Evolutionary conservation across 331 rosid species (phyloP).

Genomic region (Pyracantha coccinea): DNA sequence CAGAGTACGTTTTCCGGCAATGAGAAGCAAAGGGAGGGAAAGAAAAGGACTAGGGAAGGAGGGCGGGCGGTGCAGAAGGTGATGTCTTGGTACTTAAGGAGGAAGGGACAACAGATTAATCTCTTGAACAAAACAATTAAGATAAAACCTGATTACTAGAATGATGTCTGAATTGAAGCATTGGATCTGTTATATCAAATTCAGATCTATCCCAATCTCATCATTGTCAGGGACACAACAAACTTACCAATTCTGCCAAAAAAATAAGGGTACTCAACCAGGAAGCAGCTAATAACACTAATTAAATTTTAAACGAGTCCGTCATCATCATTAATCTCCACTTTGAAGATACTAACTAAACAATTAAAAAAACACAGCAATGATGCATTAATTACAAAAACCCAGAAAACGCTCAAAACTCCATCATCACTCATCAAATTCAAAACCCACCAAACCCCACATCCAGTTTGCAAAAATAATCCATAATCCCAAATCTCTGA

Average conservation of each 20-base stretch:
- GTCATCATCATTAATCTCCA: background rate
- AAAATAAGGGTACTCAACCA: background rate
- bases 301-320: background rate
- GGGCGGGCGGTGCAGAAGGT: background rate
- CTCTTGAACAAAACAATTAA: background rate
- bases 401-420: background rate
- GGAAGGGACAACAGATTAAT: background rate
- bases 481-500: background rate
- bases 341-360: background rate
- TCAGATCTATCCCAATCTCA: slow-evolving; percentile 4
- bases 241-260: background rate
- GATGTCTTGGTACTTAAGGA: background rate
- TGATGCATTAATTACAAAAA: background rate
- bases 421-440: background rate
- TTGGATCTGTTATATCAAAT: background rate
- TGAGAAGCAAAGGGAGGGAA: background rate
- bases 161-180: slow-evolving; percentile 1
- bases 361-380: background rate
- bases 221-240: background rate
- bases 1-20: background rate
- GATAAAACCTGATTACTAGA: background rate
- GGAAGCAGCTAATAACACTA: background rate
- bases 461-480: background rate
- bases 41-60: background rate
- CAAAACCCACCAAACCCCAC: background rate